Conservation (phyloP, 495 filamentous ascomycete species). For the Talaromyces ruber region DNA sequence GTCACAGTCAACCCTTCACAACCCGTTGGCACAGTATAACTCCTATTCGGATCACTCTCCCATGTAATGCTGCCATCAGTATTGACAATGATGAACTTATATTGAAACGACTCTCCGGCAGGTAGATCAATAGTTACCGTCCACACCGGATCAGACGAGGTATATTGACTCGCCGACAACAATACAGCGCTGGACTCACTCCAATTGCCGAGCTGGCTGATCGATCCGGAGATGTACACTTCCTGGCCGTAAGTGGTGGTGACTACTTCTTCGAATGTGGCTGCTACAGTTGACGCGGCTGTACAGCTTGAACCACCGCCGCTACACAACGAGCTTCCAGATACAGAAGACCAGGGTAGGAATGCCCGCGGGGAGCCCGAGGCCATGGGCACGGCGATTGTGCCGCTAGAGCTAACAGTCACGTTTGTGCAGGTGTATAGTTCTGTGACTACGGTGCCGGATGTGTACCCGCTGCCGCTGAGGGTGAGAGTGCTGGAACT, state of each 20-base stretch:
- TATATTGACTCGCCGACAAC: conserved; percentile 43
- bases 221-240: conserved; percentile 46
- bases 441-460: conserved; percentile 17
- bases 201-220: conserved; percentile 46
- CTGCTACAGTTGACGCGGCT: conserved; percentile 25
- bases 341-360: conserved; percentile 12
- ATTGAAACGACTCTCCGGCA: conserved; percentile 44
- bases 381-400: conserved; percentile 18
- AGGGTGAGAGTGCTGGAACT: conserved; percentile 36
- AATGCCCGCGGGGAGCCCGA: conserved; percentile 18
- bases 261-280: conserved; percentile 44
- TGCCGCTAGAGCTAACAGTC: conserved; percentile 19
- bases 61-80: conserved; percentile 43
- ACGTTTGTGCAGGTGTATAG: conserved; percentile 14
- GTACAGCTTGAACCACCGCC: neutral
- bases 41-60: conserved; percentile 54
- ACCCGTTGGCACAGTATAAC: conserved; percentile 38
- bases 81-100: conserved; percentile 56
- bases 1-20: conserved; percentile 24
- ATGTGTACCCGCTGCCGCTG: conserved; percentile 18
- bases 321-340: conserved; percentile 10
- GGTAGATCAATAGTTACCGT: conserved; percentile 34
- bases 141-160: conserved; percentile 46
- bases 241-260: conserved; percentile 41
- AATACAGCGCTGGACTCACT: conserved; percentile 33